Conservation (phyloP, 1,284 basidiomycete species). For the Pascua sp. region DNA sequence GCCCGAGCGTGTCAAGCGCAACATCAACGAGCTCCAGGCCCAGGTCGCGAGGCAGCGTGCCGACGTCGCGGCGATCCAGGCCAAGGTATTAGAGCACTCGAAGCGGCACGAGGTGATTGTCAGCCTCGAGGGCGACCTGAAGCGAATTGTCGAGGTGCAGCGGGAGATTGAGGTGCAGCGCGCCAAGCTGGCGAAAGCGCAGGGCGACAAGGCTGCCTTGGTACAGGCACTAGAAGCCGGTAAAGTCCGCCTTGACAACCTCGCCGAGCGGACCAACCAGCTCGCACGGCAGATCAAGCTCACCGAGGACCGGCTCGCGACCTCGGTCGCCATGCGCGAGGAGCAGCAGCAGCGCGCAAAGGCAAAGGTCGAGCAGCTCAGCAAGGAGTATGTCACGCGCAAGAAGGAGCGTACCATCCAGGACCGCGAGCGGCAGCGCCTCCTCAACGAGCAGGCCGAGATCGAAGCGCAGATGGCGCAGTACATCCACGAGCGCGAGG, state of each 20-base stretch:
- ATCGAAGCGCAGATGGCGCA: constrained; percentile 61
- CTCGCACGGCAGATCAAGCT: constrained; percentile 67
- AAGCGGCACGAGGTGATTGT: constrained; percentile 66
- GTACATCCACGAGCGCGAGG: constrained; percentile 66
- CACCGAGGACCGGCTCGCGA: constrained; percentile 56
- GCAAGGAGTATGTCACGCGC: constrained; percentile 62
- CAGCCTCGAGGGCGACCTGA: constrained; percentile 64
- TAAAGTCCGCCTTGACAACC: constrained; percentile 54
- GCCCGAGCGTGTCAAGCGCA: constrained; percentile 75
- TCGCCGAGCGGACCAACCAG: constrained; percentile 54
- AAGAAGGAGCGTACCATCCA: constrained; percentile 1
- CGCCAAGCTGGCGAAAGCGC: constrained; percentile 57
- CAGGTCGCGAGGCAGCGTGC: constrained; percentile 60
- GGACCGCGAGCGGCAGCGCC: constrained; percentile 7
- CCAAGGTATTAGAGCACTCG: constrained; percentile 69
- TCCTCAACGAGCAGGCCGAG: constrained; percentile 30
- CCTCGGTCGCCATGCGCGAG: background rate
- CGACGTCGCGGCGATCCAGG: constrained; percentile 60
- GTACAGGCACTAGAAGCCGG: constrained; percentile 51
- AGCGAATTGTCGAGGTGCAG: constrained; percentile 61
- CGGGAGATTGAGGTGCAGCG: constrained; percentile 44
- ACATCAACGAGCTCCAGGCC: constrained; percentile 66
- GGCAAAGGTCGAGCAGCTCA: constrained; percentile 65
- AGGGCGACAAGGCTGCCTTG: constrained; percentile 60
- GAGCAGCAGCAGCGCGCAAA: constrained; percentile 50